Evolutionary conservation across 2,329 filamentous ascomycete species (phyloP), one percentile per base, ranked within the genome.

Genomic region (Lanzia echinophila): DNA sequence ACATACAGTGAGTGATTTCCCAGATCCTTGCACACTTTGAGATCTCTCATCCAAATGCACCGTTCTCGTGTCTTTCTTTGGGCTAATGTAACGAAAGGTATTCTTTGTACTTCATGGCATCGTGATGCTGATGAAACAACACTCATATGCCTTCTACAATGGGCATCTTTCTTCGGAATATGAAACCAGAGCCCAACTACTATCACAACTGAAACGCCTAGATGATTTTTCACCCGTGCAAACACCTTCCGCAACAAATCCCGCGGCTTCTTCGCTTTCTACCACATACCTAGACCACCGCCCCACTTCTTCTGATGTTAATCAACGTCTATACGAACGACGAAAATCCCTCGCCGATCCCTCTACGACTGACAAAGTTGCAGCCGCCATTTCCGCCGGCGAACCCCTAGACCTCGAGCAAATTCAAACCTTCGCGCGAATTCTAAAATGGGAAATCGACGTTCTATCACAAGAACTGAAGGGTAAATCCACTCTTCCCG

Each of bases 61-160:
- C n/a, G 19, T 12, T 12, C 44, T 34, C 20, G 1, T 19, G 12
- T 19, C 19, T 45, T 51, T 39, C 38, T 39, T 51, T 51, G 45
- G n/a, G 36, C 32, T 13, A 51, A 28, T 13, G 7, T 22, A 22
- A 19, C 28, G 20, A 19, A 28, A 28, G 50, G 50, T 53, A 17
- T 90, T 87, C 67, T 87, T 88, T 48, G 82, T 88, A 10, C 72
- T 91, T 17, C 87, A 91, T 65, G 82, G 82, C 13, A 71, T 91
- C 53, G 81, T 87, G 3, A 86, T 90, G 76, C 67, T 91, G 22
- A 91, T 91, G 88, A 92, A 92, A 72, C 86, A 90, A 69, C 88
- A 90, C 66, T 86, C 59, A 15, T n/a, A 28, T 8, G 22, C 47
- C 15, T 24, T 47, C 60, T 63, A 89, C 69, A 91, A 90, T 62